phyloP scores from a whole-genome alignment of 2,329 filamentous ascomycete genomes.

The Hypoxylon sp. region DNA sequence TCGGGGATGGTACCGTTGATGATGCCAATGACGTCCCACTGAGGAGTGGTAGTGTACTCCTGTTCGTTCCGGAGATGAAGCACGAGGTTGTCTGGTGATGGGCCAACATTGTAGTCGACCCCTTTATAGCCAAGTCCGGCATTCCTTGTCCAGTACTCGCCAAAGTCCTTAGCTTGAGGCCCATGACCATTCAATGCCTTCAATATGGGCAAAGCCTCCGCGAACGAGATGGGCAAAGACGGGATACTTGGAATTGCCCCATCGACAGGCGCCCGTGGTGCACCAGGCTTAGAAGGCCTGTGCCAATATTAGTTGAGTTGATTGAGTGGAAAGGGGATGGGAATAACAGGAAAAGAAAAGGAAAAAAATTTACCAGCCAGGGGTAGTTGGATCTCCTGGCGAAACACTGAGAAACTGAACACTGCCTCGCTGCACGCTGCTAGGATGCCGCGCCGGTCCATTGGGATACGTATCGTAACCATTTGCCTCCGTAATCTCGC shows the following conservation, averaged over 20 bases:
- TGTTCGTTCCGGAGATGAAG: conserved; percentile 81
- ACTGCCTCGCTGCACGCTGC: conserved; percentile 89
- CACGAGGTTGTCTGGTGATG: conserved; percentile 74
- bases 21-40: conserved; percentile 92
- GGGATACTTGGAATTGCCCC: conserved; percentile 82
- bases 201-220: conserved; percentile 86
- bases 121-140: conserved; percentile 80
- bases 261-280: conserved; percentile 74
- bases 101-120: conserved; percentile 85
- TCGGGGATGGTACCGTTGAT: conserved; percentile 87
- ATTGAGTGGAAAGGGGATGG: too few species aligned
- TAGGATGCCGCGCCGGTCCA: conserved; percentile 86
- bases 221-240: conserved; percentile 88
- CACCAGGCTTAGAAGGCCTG: conserved; percentile 90
- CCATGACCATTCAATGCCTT: conserved; percentile 90
- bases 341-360: too few species aligned
- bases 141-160: conserved; percentile 72
- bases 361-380: too few species aligned
- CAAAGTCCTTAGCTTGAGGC: conserved; percentile 77
- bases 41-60: conserved; percentile 79
- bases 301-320: too few species aligned
- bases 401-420: conserved; percentile 78
- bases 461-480: conserved; percentile 82
- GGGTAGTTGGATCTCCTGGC: conserved; percentile 84
- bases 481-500: conserved; percentile 79